phyloP scores from a whole-genome alignment of 1,284 basidiomycete species.

The Uromyces viciae-fabae region DNA sequence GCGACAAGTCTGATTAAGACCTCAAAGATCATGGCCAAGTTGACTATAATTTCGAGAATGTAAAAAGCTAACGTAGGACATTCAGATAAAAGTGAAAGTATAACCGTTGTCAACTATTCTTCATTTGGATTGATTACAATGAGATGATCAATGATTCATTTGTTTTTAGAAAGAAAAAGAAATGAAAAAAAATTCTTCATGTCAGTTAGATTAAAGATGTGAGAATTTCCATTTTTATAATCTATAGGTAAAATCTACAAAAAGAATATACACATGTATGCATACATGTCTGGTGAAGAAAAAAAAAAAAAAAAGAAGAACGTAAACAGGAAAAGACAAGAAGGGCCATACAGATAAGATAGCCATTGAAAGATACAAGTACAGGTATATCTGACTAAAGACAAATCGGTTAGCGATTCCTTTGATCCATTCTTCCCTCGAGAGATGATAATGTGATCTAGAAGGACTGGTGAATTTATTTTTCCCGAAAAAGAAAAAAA shows the following conservation, averaged over 20 bases:
- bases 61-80: slow-evolving; percentile 67
- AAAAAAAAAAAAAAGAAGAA: slow-evolving; percentile 36
- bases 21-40: slow-evolving; percentile 84
- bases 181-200: neutral
- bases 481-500: no score
- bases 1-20: slow-evolving; percentile 82
- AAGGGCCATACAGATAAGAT: slow-evolving; percentile 67
- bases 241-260: no score
- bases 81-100: slow-evolving; percentile 67
- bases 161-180: neutral
- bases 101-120: slow-evolving; percentile 68
- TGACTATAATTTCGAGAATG: slow-evolving; percentile 83
- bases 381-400: slow-evolving; percentile 53
- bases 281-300: no score
- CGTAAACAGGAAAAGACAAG: no score
- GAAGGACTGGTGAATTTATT: slow-evolving; percentile 63
- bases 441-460: slow-evolving; percentile 73
- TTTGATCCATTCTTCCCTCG: slow-evolving; percentile 69
- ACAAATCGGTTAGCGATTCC: slow-evolving; percentile 67
- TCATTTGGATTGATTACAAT: neutral
- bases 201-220: slow-evolving; percentile 13
- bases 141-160: neutral
- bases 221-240: no score
- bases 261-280: no score
- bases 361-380: slow-evolving; percentile 85